Evolutionary conservation across 2,329 filamentous ascomycete genomes (phyloP), one percentile per base, ranked within the genome.

Genomic region (Botryotinia convoluta): DNA sequence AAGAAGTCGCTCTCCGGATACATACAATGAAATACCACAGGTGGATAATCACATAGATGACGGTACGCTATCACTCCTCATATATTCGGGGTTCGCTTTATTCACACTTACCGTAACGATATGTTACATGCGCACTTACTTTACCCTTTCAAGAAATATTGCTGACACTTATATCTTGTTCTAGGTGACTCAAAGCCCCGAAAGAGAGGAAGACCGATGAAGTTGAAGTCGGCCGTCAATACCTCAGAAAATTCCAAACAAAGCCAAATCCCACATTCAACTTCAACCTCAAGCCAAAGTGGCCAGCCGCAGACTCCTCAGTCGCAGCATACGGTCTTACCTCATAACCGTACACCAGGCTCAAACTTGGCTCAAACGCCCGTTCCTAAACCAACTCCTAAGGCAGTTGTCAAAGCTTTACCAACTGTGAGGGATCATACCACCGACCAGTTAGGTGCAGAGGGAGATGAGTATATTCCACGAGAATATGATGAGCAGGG

Each of bases 391-490:
- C 88, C 91, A 4, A 94, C 94, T 5, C 92, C 93, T 48, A 97
- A 97, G 84, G 87, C 90, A 16, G 93, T 95, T 14, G 87, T 98
- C 78, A 99, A 99, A 84, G 96, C 96, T 0, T 86, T 99, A 61
- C 96, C 96, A 4, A 98, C 96, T 6, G 96, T 98, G 22, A 88
- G 96, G 83, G 96, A 99, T 80, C 96, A 99, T 82, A 99, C 96
- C 4, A 98, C 95, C 26, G 95, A 98, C 81, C 95, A 98, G 82
- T 89, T 99, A 44, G 94, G 93, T 70, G 87, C 92, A 42, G 93
- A 94, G 79, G 93, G 93, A 75, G 96, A 98, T 82, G 96, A 99
- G 83, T 99, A 98, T 82, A 87, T 98, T 51, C 94, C 95, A 39
- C 92, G 96, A 79, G 96, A 99, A 83, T 92, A 92, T 75, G 96